A percentile compares a stretch with the other conserved stretches of the same genome.
Conservation (phyloP, 1,284 basidiomycete species). For the Ganoderma leucocontextum region DNA sequence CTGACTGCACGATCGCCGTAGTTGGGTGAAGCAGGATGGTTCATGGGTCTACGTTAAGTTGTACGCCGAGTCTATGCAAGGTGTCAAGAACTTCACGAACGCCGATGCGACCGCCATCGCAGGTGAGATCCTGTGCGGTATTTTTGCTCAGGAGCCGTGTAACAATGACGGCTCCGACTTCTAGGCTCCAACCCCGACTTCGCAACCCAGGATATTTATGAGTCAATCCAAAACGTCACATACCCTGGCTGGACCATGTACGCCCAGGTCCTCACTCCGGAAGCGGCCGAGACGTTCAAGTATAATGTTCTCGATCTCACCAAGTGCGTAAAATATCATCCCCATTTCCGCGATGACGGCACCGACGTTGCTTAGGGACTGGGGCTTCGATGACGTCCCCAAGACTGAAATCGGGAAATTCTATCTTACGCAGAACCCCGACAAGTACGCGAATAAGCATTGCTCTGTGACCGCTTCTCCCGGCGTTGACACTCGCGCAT, state of each 20-base stretch:
- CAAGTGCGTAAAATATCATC: conserved; percentile 51
- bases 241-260: conserved; percentile 84
- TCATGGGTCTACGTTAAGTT: conserved; percentile 86
- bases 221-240: conserved; percentile 79
- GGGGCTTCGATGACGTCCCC: conserved; percentile 54
- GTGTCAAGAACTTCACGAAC: conserved; percentile 49
- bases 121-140: conserved; percentile 39
- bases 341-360: not conserved
- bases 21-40: conserved; percentile 86
- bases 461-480: not conserved
- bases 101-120: conserved; percentile 73
- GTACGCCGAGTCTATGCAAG: conserved; percentile 51
- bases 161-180: conserved; percentile 40
- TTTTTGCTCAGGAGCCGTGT: not conserved
- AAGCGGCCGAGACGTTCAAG: conserved; percentile 87
- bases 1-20: conserved; percentile 41
- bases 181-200: conserved; percentile 83
- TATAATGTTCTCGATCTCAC: conserved; percentile 87
- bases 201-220: conserved; percentile 78
- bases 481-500: conserved; percentile 3
- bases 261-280: conserved; percentile 86
- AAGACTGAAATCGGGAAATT: conserved; percentile 85
- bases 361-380: conserved; percentile 33
- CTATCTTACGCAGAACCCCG: conserved; percentile 85
- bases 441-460: conserved; percentile 51